Conservation (phyloP, 2,329 filamentous ascomycete genomes). For the Dactylella cylindrospora region DNA sequence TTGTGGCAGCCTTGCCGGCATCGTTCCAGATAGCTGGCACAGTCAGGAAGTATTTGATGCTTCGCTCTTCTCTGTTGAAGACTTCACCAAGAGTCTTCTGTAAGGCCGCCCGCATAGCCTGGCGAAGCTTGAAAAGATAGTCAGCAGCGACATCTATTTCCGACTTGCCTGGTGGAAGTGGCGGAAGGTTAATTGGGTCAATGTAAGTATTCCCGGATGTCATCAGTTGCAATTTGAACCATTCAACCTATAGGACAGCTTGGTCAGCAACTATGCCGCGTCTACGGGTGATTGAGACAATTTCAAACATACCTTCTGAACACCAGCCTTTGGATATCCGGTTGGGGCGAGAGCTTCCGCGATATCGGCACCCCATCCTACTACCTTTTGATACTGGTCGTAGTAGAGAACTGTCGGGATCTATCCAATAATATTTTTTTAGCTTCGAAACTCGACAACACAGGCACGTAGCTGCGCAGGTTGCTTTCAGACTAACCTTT, state of each 20-base stretch:
- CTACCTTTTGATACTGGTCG: conserved; percentile 98
- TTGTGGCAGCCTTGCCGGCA: conserved; percentile 93
- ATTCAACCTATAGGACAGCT: conserved; percentile 63
- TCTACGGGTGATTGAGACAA: conserved; percentile 3
- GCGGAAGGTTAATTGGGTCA: conserved; percentile 96
- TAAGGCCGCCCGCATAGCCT: conserved; percentile 92
- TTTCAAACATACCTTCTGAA: conserved; percentile 76
- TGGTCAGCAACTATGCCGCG: conserved; percentile 17
- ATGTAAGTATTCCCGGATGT: conserved; percentile 98
- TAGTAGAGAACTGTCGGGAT: conserved; percentile 99
- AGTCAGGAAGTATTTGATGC: conserved; percentile 95
- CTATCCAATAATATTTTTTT: conserved; percentile 55
- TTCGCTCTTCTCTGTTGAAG: conserved; percentile 95
- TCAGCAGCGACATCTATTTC: conserved; percentile 99
- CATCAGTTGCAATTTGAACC: conserved; percentile 99
- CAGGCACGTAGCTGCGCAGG: background rate
- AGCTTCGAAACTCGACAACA: background rate
- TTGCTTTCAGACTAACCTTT: conserved; percentile 65
- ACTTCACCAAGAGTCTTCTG: conserved; percentile 97
- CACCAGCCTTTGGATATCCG: conserved; percentile 93
- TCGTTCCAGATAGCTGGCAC: conserved; percentile 99
- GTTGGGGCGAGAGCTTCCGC: conserved; percentile 94
- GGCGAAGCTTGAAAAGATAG: conserved; percentile 95
- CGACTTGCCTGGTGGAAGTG: conserved; percentile 94
- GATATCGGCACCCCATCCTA: conserved; percentile 99